Percentiles rank a stretch among this genome's conserved stretches.
Evolutionary conservation across 305 asterid genomes (phyloP).

Genomic region (Fraxinus angustifolia): DNA sequence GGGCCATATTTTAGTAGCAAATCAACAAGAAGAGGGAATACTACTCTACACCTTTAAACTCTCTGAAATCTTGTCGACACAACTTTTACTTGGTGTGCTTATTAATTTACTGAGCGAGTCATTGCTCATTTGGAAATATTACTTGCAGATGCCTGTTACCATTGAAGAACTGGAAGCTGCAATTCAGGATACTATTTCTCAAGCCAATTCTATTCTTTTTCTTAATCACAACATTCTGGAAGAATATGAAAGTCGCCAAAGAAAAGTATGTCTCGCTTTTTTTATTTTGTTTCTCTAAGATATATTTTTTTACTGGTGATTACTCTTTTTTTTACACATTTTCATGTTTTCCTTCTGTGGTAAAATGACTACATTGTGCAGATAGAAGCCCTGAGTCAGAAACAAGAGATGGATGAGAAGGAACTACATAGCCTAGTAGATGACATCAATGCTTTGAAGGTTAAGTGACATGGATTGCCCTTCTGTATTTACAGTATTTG

Average conservation of each 20-base stretch:
- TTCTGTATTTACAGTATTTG: constrained; percentile 2
- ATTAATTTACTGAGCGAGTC: constrained; percentile 18
- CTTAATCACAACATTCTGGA: constrained; percentile 84
- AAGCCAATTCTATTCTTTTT: constrained; percentile 87
- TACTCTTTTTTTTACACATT: constrained; percentile 6
- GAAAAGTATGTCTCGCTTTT: constrained; percentile 41
- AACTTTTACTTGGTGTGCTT: constrained; percentile 19
- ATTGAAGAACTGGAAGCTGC: constrained; percentile 88
- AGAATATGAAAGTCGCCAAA: constrained; percentile 89
- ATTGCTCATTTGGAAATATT: constrained; percentile 20
- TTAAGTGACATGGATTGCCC: constrained; percentile 22
- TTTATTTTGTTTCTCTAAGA: neutral
- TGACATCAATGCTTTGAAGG: constrained; percentile 79
- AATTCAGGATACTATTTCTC: constrained; percentile 71
- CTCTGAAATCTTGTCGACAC: neutral
- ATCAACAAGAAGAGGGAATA: neutral
- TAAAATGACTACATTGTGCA: constrained; percentile 36
- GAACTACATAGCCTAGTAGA: constrained; percentile 41
- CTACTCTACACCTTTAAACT: neutral
- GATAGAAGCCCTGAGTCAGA: constrained; percentile 62
- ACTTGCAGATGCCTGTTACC: constrained; percentile 88
- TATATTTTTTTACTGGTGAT: constrained; percentile 12
- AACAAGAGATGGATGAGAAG: constrained; percentile 63
- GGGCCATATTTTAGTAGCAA: neutral
- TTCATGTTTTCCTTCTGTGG: constrained; percentile 14